Base-by-base conservation (phyloP, 2,329 filamentous ascomycete genomes). In the Didymella arachidicola region DNA sequence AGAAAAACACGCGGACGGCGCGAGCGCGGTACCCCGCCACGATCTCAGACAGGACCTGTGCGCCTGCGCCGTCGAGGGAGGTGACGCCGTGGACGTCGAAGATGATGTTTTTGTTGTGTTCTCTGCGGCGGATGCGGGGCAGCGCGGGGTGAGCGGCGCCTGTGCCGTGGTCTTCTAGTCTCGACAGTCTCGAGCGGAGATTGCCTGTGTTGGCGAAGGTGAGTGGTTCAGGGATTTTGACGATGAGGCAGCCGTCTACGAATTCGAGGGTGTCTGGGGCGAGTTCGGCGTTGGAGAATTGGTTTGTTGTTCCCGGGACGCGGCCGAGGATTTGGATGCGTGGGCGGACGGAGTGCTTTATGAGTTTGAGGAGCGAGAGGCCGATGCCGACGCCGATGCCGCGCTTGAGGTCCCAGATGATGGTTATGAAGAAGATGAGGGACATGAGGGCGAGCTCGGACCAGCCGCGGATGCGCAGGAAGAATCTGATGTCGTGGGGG, bases 21-120 rank as follows among this genome's bases (percentile, higher is more conserved):
- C 89, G 83, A 32, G 90, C 84, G n/a, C 88, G 82, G 74, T 98
- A 98, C 29, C 82, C 84, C 46, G 87, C 82, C 16, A 99, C 92
- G 66, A 98, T 98, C 78, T 98, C 95, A 45, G 87, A 85, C 2
- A 99, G 82, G 0, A 98, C 94, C 78, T 98, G 95, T 0, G 92
- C 90, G 1, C 94, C 95, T 0, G 93, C 96, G 6, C 93, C 95
- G 73, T 99, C 95, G 69, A 99, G 88, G 27, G 90, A 90, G 0
- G 93, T 97, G 3, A 99, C 95, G n/a, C 95, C 95, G 68, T 98
- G 94, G 7, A 98, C 93, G 74, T 99, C 95, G 71, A 99, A 98
- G 62, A 99, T 93, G 76, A 99, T 84, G 72, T 97, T 97, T 67
- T 88, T 86, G 74, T 97, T 97, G 70, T 91, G 88, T 60, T 94